Evolutionary conservation across 2,329 filamentous ascomycete species (phyloP), one percentile per base, ranked within the genome.

Genomic region (Pseudopithomyces maydicus): DNA sequence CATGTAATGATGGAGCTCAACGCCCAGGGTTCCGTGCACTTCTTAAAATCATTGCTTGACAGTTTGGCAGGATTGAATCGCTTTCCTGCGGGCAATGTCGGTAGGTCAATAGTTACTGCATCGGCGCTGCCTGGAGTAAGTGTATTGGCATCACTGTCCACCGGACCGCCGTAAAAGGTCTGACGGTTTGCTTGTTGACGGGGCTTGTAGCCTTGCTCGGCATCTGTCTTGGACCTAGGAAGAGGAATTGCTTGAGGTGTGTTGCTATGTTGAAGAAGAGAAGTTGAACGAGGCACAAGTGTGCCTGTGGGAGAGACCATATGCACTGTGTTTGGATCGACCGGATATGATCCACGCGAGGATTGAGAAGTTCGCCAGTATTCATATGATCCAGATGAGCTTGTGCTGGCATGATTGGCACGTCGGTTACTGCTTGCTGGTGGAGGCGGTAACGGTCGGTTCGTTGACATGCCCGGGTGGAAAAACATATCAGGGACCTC

Each of bases 401-500:
- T 69, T 32, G 66, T 70, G 56, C 69, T 71, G 29, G 68, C 64
- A 44, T 76, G 70, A 19, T 72, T 64, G 36, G 82, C 78, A 66
- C 83, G 77, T 45, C 81, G 80, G 45, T 81, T 81, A 7, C 80
- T 80, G 4, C 85, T 64, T 79, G 90, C 70, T 80, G 89, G 76
- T 77, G 92, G 77, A 79, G 87, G 81, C 67, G 87, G 85, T 44
- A 89, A 74, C 52, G 87, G 87, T 50, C 81, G 81, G 65, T 77
- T 80, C 80, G 61, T 85, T 79, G 73, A 76, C 71, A 92, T 86
- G 38, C 91, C 91, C 17, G 93, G 93, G 68, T 98, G 92, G 74
- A 96, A 99, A 73, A 97, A 97, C 71, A 98, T 88, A 67, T 97
- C 95, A 17, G 90, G 90, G 59, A 92, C 91, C 54, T 92, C 91